phyloP scores from a whole-genome alignment of 768 basidiomycete genomes.

The Hirschioporus abietinus region DNA sequence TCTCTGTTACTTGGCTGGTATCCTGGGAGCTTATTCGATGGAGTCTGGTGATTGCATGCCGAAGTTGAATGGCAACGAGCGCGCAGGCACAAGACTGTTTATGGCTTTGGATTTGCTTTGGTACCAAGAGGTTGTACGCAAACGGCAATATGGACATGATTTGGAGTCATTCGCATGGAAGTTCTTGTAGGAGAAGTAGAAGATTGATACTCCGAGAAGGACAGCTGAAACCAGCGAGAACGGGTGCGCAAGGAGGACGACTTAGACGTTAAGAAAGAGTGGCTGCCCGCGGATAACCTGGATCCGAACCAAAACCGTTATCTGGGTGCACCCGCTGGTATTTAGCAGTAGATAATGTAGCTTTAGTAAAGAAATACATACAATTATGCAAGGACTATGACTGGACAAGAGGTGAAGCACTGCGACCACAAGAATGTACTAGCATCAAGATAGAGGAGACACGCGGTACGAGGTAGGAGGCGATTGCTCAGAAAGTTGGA shows the following conservation, averaged over 20 bases:
- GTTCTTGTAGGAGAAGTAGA: conserved; percentile 12
- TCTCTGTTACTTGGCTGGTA: neutral
- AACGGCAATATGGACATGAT: neutral
- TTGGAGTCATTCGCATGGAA: conserved; percentile 18
- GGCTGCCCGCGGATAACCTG: too few species aligned
- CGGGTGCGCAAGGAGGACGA: neutral
- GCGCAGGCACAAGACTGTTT: conserved; percentile 21
- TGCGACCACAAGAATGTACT: too few species aligned
- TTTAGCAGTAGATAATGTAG: too few species aligned
- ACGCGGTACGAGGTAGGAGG: too few species aligned
- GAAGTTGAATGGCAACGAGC: conserved; percentile 10
- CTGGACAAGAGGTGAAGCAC: too few species aligned
- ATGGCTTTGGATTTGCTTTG: neutral
- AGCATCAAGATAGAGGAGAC: too few species aligned
- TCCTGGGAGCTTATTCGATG: neutral
- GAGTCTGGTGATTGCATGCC: neutral
- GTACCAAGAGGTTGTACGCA: neutral
- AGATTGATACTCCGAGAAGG: neutral
- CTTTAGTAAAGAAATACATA: too few species aligned
- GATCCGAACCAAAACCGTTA: too few species aligned
- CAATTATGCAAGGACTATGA: too few species aligned
- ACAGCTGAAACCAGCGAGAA: neutral
- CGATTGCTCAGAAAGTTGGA: too few species aligned
- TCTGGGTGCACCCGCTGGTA: too few species aligned
- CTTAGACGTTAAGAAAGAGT: neutral